Evolutionary conservation across 345 rosid genomes (phyloP).

Genomic region (Rubroshorea leprosula): DNA sequence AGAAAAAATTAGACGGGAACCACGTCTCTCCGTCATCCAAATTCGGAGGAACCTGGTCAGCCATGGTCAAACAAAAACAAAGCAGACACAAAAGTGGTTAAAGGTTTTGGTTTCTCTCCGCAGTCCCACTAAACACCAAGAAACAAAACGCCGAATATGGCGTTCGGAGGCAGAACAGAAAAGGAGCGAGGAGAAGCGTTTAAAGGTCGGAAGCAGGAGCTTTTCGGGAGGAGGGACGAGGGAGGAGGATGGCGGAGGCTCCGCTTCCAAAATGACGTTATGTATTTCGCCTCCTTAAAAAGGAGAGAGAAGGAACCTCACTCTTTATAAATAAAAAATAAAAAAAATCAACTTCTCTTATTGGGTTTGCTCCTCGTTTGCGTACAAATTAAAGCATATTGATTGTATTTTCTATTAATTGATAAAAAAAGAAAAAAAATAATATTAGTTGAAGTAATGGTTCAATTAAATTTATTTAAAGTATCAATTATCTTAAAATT

Average conservation of each 20-base stretch:
- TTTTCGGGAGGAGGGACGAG: neutral
- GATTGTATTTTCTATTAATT: no score
- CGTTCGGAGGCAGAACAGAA: neutral
- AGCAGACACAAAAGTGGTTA: no score
- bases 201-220: slow-evolving; percentile 5
- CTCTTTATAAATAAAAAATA: no score
- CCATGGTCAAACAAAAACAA: neutral
- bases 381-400: no score
- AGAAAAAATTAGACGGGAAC: slow-evolving; percentile 32
- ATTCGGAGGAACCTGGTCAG: slow-evolving; percentile 25
- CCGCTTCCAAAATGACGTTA: slow-evolving; percentile 29
- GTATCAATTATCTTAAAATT: no score
- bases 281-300: slow-evolving; percentile 2
- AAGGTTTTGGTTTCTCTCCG: neutral
- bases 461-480: no score
- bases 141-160: no score
- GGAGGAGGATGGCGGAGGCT: slow-evolving; percentile 3
- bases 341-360: no score
- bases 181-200: slow-evolving; percentile 4
- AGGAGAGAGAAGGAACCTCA: neutral
- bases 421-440: no score
- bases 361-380: no score
- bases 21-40: slow-evolving; percentile 36
- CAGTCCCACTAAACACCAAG: no score
- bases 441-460: no score